Percentiles rank a stretch among this genome's conserved stretches.
phyloP scores from a whole-genome alignment of 139 green algal species.

The Asterochloris erici region DNA sequence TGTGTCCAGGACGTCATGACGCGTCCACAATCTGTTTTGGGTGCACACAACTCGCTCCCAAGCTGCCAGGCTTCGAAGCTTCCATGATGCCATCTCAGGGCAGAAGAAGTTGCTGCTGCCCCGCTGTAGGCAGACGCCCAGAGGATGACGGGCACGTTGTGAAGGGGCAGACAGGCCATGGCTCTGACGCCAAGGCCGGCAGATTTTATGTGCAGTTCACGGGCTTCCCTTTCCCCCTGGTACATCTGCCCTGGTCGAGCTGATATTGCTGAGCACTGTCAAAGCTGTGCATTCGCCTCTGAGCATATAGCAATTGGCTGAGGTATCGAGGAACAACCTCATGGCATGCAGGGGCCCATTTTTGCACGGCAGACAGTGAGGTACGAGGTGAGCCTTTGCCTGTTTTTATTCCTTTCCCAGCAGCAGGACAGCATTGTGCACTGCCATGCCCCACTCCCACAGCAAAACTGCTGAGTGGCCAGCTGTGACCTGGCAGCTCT shows the following conservation, averaged over 20 bases:
- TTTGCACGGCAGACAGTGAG: slow-evolving; percentile 62
- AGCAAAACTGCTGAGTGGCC: neutral
- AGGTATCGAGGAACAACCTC: no score
- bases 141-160: slow-evolving; percentile 8
- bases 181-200: neutral
- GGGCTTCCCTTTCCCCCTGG: slow-evolving; percentile 88
- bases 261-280: no score
- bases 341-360: slow-evolving; percentile 39
- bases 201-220: slow-evolving; percentile 67
- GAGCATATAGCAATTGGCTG: no score
- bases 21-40: no score
- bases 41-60: no score
- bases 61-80: no score
- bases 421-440: neutral
- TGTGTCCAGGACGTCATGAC: no score
- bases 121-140: neutral
- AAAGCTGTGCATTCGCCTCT: no score
- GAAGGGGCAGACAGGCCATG: neutral
- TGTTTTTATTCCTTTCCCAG: neutral
- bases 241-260: no score
- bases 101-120: no score
- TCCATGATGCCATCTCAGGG: no score
- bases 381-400: slow-evolving; percentile 48
- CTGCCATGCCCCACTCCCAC: neutral
- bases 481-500: neutral